A percentile compares a stretch with the other conserved stretches of the same genome.
phyloP scores from a whole-genome alignment of 805 yeast genomes.

The Wickerhamiella musiphila region DNA sequence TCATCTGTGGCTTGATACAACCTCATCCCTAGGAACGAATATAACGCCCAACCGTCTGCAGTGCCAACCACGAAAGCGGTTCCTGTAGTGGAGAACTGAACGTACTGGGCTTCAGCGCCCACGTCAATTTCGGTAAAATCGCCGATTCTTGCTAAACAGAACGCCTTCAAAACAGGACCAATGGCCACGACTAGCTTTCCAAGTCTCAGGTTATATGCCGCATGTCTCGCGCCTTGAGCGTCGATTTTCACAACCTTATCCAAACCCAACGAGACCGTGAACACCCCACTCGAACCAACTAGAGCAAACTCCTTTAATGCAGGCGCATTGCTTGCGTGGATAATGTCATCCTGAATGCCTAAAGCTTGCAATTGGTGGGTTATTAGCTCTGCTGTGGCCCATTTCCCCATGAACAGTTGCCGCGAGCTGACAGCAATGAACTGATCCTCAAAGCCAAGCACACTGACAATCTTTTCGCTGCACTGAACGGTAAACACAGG shows the following conservation, averaged over 20 bases:
- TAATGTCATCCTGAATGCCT: constrained; percentile 2
- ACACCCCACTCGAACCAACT: not conserved
- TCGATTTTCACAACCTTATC: constrained; percentile 4
- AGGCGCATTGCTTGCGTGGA: constrained; percentile 1
- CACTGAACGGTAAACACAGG: constrained; percentile 16
- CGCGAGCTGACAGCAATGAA: constrained; percentile 13
- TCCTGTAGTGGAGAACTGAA: constrained; percentile 26
- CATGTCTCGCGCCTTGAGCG: constrained; percentile 8
- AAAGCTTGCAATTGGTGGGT: too few species aligned
- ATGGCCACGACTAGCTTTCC: constrained; percentile 26
- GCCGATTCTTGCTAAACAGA: constrained; percentile 9
- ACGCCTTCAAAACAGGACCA: not conserved
- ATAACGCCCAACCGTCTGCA: constrained; percentile 31
- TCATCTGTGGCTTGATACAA: constrained; percentile 13
- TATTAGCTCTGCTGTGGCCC: too few species aligned
- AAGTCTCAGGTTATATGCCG: constrained; percentile 27
- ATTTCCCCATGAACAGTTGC: constrained; percentile 11
- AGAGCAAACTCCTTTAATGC: not conserved
- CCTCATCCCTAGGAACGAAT: constrained; percentile 31
- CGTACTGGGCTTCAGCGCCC: constrained; percentile 14
- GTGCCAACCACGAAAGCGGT: constrained; percentile 19
- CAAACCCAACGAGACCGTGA: constrained; percentile 4
- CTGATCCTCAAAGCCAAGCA: constrained; percentile 14
- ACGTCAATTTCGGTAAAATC: not conserved
- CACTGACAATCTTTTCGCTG: constrained; percentile 19